Evolutionary conservation across 2,329 filamentous ascomycete genomes (phyloP).

Genomic region (Curvularia eragrostidis): DNA sequence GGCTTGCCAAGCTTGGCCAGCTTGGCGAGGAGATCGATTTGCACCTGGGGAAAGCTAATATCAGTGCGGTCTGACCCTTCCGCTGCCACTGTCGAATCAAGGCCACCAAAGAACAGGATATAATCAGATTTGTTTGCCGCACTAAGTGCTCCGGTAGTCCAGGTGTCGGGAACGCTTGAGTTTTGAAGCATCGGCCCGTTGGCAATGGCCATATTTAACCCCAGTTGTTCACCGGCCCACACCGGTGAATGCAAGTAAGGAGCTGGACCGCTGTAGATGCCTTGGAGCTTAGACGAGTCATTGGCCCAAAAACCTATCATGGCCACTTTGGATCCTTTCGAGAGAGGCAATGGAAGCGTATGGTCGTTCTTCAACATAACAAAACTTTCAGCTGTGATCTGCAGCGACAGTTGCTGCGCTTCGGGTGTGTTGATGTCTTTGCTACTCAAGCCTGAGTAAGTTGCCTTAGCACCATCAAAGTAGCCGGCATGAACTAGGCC

Average conservation of each 20-base stretch:
- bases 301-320: slow-evolving; percentile 67
- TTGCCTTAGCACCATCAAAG: slow-evolving; percentile 59
- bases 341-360: slow-evolving; percentile 53
- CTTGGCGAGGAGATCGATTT: slow-evolving; percentile 59
- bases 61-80: slow-evolving; percentile 61
- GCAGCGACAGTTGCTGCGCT: slow-evolving; percentile 62
- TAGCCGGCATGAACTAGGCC: slow-evolving; percentile 64
- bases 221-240: slow-evolving; percentile 58
- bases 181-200: slow-evolving; percentile 25
- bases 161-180: slow-evolving; percentile 21
- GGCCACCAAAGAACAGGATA: slow-evolving; percentile 63
- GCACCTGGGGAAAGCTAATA: slow-evolving; percentile 61
- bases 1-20: slow-evolving; percentile 58
- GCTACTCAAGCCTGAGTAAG: slow-evolving; percentile 62
- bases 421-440: slow-evolving; percentile 62
- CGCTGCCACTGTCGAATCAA: slow-evolving; percentile 60
- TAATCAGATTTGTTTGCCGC: slow-evolving; percentile 56
- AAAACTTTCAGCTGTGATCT: slow-evolving; percentile 58
- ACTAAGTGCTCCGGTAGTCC: slow-evolving; percentile 24
- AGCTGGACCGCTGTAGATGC: slow-evolving; percentile 64
- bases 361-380: slow-evolving; percentile 61
- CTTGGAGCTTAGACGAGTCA: slow-evolving; percentile 63
- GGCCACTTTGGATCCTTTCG: slow-evolving; percentile 54
- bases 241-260: slow-evolving; percentile 64
- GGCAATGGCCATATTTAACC: slow-evolving; percentile 50